These are phyloP conservation scores for Carex myosuroides DNA, from an alignment of 176 grass and related monocot species.

Conservation along the genomic window DNA sequence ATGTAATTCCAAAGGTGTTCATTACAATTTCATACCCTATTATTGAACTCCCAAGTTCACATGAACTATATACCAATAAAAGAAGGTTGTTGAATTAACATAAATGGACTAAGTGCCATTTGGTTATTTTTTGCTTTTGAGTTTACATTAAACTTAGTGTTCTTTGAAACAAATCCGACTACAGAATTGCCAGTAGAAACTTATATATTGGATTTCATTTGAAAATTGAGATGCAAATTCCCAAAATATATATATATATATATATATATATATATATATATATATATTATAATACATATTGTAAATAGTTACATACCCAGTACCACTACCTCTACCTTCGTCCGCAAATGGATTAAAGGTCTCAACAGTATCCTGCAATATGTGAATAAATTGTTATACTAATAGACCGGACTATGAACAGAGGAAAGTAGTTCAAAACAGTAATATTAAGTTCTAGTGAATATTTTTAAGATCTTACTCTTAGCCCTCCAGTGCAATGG, in stretches of 20 bases:
- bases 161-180: neutral
- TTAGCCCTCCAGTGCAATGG: slow-evolving; percentile 83
- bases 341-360: slow-evolving; percentile 75
- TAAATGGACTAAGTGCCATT: neutral
- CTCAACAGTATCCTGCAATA: slow-evolving; percentile 81
- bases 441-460: neutral
- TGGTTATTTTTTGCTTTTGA: neutral
- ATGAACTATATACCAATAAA: neutral
- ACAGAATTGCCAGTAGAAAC: neutral
- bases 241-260: neutral
- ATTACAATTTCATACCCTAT: too few species aligned
- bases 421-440: neutral
- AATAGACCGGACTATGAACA: neutral
- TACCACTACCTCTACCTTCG: slow-evolving; percentile 56
- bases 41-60: neutral
- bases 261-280: too few species aligned
- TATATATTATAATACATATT: neutral
- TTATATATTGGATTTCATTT: neutral
- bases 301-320: slow-evolving; percentile 47
- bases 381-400: slow-evolving; percentile 16
- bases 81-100: neutral
- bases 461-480: slow-evolving; percentile 47
- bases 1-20: neutral
- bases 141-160: neutral
- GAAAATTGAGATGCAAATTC: neutral